These are phyloP conservation scores for Colletotrichum sansevieriae DNA, from an alignment of 2,329 filamentous ascomycete genomes.

Conservation along the genomic window DNA sequence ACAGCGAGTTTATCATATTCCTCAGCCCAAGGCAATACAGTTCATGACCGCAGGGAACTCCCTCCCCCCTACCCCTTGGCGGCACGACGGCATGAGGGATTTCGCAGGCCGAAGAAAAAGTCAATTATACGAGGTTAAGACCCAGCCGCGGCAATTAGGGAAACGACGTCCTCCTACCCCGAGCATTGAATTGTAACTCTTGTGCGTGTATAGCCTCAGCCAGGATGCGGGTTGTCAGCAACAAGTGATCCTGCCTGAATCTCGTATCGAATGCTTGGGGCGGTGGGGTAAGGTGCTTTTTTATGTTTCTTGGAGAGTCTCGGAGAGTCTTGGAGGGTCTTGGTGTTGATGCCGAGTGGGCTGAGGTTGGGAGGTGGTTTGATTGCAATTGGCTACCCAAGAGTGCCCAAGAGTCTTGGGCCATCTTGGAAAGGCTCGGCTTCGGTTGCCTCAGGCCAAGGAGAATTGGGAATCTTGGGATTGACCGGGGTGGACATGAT, in stretches of 20 bases:
- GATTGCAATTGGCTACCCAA: constrained; percentile 11
- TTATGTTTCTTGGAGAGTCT: constrained; percentile 29
- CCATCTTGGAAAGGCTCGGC: not conserved
- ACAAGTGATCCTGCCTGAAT: not conserved
- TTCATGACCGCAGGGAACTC: constrained; percentile 7
- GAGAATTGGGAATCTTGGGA: constrained; percentile 11
- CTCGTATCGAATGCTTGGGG: constrained; percentile 31
- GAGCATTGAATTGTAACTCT: constrained; percentile 2
- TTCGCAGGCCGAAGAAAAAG: not conserved
- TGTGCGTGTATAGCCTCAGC: constrained; percentile 1
- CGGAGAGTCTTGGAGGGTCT: constrained; percentile 23
- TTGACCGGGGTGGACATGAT: constrained; percentile 13
- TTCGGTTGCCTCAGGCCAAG: not conserved
- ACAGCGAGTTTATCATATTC: constrained; percentile 12
- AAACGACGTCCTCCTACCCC: not conserved
- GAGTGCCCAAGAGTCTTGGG: constrained; percentile 4
- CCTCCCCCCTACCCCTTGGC: not conserved
- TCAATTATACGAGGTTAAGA: constrained; percentile 13
- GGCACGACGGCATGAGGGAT: constrained; percentile 16
- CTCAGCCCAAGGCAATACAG: not conserved
- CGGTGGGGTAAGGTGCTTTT: constrained; percentile 13
- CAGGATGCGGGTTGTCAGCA: constrained; percentile 10
- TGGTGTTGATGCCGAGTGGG: constrained; percentile 20
- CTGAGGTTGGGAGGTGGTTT: not conserved
- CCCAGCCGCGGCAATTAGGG: not conserved